These are phyloP conservation scores for Gossypium herbaceum DNA, from an alignment of 345 rosid genomes.

Conservation along the genomic window DNA sequence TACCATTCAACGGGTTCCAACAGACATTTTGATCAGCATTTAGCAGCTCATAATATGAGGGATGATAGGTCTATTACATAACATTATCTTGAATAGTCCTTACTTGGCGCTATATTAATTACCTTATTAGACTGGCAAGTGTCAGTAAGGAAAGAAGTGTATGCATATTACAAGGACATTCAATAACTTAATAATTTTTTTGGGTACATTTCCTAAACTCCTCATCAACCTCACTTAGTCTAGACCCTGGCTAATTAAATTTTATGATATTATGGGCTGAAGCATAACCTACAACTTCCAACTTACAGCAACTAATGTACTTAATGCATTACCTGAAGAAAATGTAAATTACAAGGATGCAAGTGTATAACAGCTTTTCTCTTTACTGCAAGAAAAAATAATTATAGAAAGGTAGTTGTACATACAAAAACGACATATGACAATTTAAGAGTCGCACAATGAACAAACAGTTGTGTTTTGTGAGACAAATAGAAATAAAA, in stretches of 20 bases:
- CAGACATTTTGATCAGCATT: constrained; percentile 36
- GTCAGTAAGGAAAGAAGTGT: background rate
- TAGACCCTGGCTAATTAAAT: too few species aligned
- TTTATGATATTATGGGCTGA: too few species aligned
- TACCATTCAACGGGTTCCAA: constrained; percentile 30
- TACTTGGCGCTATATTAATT: background rate
- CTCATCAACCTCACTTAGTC: too few species aligned
- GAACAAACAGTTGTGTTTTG: background rate
- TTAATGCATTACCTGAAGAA: background rate
- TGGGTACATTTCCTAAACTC: too few species aligned
- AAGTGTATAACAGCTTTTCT: background rate
- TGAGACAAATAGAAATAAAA: background rate
- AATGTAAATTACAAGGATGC: background rate
- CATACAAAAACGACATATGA: background rate
- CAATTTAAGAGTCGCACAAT: background rate
- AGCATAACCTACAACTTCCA: too few species aligned
- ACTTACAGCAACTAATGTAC: too few species aligned
- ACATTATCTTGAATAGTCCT: background rate
- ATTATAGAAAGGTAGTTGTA: background rate
- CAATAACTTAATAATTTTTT: background rate
- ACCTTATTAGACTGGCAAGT: background rate
- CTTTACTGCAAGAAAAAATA: background rate
- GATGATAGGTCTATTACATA: constrained; percentile 27
- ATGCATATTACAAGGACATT: background rate
- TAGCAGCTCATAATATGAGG: constrained; percentile 31